Conservation (phyloP, 371 early-diverging fungal species). For the Mucor irregularis region DNA sequence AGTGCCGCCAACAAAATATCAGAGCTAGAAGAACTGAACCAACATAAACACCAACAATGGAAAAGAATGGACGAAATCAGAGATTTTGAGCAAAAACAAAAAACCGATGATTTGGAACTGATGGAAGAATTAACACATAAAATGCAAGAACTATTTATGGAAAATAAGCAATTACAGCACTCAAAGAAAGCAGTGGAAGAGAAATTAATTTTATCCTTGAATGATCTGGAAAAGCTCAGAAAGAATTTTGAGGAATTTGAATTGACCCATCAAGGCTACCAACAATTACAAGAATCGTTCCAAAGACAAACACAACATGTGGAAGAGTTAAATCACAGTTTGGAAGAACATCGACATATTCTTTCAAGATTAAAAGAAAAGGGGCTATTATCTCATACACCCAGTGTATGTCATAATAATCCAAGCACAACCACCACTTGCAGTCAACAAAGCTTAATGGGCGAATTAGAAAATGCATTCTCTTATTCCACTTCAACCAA, state of each 20-base stretch:
- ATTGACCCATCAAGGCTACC: constrained; percentile 23
- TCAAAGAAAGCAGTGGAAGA: constrained; percentile 34
- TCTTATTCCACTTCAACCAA: neutral
- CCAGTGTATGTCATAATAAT: constrained; percentile 2
- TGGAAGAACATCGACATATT: constrained; percentile 39
- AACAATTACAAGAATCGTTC: constrained; percentile 25
- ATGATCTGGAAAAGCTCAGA: constrained; percentile 25
- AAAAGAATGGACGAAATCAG: constrained; percentile 7
- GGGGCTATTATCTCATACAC: constrained; percentile 12
- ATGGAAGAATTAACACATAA: constrained; percentile 33
- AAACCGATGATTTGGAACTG: constrained; percentile 21
- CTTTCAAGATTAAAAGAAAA: constrained; percentile 18
- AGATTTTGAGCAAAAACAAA: constrained; percentile 15
- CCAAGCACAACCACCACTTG: neutral
- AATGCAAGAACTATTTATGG: constrained; percentile 39
- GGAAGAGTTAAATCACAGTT: constrained; percentile 28
- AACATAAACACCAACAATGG: constrained; percentile 9
- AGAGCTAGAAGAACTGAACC: constrained; percentile 27
- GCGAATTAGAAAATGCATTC: constrained; percentile 26
- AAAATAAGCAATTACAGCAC: constrained; percentile 36
- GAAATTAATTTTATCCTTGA: constrained; percentile 13
- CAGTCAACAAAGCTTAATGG: constrained; percentile 14
- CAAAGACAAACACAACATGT: constrained; percentile 29
- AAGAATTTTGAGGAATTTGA: constrained; percentile 32
- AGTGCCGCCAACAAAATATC: constrained; percentile 26